These are phyloP conservation scores for Cystobasidium slooffiae DNA, from an alignment of 1,284 basidiomycete genomes.

Conservation along the genomic window DNA sequence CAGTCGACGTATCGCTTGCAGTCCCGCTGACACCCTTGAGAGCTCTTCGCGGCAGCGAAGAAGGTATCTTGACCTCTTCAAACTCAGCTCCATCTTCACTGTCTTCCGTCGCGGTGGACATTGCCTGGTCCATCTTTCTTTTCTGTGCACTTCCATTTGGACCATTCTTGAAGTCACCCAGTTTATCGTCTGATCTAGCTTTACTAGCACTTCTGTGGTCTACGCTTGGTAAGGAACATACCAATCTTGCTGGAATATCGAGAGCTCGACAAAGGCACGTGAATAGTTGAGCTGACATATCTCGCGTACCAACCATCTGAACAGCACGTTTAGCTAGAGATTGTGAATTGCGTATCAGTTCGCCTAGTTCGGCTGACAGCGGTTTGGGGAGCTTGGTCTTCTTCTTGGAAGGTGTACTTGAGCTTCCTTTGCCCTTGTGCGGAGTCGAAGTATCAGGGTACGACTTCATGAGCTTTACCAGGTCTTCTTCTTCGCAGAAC, in stretches of 20 bases:
- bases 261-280: constrained; percentile 85
- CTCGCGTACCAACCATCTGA: constrained; percentile 77
- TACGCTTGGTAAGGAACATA: constrained; percentile 87
- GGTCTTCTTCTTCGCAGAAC: constrained; percentile 50
- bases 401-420: constrained; percentile 47
- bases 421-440: constrained; percentile 50
- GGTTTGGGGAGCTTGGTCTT: constrained; percentile 47
- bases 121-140: constrained; percentile 34
- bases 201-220: constrained; percentile 57
- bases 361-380: constrained; percentile 63
- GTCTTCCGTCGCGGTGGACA: constrained; percentile 47
- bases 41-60: constrained; percentile 11
- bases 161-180: constrained; percentile 40
- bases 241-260: constrained; percentile 82
- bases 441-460: not conserved
- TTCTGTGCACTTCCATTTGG: constrained; percentile 53
- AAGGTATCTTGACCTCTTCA: constrained; percentile 44
- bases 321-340: constrained; percentile 88
- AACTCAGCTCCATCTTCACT: constrained; percentile 51
- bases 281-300: constrained; percentile 88
- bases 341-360: constrained; percentile 73
- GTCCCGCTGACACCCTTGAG: constrained; percentile 7
- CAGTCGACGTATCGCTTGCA: constrained; percentile 18
- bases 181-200: constrained; percentile 50
- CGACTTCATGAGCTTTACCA: constrained; percentile 48